Percentiles rank a stretch among this genome's conserved stretches.
These are phyloP conservation scores for Penicillium sp. DNA, from an alignment of 2,329 filamentous ascomycete genomes.

Conservation along the genomic window DNA sequence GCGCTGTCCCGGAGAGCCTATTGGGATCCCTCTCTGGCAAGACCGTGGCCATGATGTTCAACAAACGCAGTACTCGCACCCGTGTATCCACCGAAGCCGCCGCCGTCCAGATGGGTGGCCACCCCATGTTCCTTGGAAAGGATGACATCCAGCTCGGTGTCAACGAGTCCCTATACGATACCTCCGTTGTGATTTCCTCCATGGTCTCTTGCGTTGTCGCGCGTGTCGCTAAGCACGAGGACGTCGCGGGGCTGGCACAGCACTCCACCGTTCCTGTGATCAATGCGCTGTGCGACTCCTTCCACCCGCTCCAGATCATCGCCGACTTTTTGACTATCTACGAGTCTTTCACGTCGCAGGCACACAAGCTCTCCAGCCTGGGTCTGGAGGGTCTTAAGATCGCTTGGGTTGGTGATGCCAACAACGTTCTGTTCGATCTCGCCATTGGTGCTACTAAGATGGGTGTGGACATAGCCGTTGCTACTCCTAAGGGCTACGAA, in stretches of 20 bases:
- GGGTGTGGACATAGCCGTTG: slow-evolving; percentile 81
- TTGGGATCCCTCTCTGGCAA: slow-evolving; percentile 65
- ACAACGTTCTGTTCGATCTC: slow-evolving; percentile 94
- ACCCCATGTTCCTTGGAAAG: slow-evolving; percentile 94
- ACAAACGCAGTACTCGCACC: slow-evolving; percentile 90
- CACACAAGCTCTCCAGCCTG: slow-evolving; percentile 47
- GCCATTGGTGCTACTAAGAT: slow-evolving; percentile 84
- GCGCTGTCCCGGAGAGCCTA: slow-evolving; percentile 58
- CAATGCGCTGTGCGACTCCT: slow-evolving; percentile 84
- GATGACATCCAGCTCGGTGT: slow-evolving; percentile 93
- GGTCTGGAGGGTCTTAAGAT: slow-evolving; percentile 82
- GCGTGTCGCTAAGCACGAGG: slow-evolving; percentile 72
- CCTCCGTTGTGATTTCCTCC: slow-evolving; percentile 86
- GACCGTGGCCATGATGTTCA: slow-evolving; percentile 94
- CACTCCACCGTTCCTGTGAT: slow-evolving; percentile 77
- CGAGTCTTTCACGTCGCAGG: slow-evolving; percentile 64
- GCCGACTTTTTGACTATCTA: slow-evolving; percentile 90
- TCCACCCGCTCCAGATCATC: slow-evolving; percentile 90
- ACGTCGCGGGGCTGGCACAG: slow-evolving; percentile 67
- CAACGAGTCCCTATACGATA: slow-evolving; percentile 94
- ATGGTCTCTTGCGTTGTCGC: slow-evolving; percentile 84
- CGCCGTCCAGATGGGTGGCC: slow-evolving; percentile 80
- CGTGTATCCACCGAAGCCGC: slow-evolving; percentile 91
- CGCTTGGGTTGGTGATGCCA: slow-evolving; percentile 94
- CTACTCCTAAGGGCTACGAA: slow-evolving; percentile 78